Conservation (phyloP, 2,329 filamentous ascomycete species). For the Rhexocercosporidium sp. region DNA sequence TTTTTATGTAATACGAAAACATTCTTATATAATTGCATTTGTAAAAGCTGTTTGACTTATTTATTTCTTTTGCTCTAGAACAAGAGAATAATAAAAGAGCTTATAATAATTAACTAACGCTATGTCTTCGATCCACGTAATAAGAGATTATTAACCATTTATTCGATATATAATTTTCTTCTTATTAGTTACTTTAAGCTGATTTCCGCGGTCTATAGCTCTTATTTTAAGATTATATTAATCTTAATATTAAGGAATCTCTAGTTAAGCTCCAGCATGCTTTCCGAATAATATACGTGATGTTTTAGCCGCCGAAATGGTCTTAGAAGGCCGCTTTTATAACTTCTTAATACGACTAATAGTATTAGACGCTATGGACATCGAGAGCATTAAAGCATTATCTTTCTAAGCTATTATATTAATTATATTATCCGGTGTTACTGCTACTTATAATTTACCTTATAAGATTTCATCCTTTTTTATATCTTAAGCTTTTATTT, state of each 20-base stretch:
- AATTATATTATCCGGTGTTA: neutral
- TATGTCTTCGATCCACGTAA: neutral
- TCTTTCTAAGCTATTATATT: neutral
- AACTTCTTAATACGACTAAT: neutral
- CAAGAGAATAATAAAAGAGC: neutral
- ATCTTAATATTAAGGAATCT: neutral
- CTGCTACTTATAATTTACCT: neutral
- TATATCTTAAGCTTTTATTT: too few species aligned
- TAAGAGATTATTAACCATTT: neutral
- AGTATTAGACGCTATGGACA: too few species aligned
- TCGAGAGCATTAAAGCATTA: neutral
- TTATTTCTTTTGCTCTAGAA: neutral
- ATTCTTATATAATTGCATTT: neutral
- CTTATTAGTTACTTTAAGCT: too few species aligned
- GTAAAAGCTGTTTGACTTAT: neutral
- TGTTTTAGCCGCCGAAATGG: neutral
- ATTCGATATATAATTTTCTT: neutral
- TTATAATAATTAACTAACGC: neutral
- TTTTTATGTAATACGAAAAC: neutral
- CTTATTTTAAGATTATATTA: neutral
- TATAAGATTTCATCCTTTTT: neutral
- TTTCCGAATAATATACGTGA: neutral
- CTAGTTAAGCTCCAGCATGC: neutral
- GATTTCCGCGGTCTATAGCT: neutral
- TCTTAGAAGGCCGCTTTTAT: neutral